These are phyloP conservation scores for Jatropha multifida DNA, from an alignment of 441 rosid genomes.

Conservation along the genomic window DNA sequence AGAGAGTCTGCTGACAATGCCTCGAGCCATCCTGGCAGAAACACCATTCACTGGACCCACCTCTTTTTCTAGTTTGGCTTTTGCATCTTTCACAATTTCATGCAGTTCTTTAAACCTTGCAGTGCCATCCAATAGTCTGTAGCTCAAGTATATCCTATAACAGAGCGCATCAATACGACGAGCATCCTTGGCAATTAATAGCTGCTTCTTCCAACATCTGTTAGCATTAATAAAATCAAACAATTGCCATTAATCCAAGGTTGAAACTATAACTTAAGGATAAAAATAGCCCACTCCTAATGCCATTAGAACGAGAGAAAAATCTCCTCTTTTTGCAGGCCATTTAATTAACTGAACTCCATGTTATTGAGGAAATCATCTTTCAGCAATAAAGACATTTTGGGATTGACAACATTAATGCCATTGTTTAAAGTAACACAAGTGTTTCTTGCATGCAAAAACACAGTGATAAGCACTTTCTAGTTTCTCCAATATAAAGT, in stretches of 20 bases:
- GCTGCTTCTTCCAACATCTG: constrained; percentile 97
- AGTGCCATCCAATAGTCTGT: constrained; percentile 79
- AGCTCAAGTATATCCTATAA: constrained; percentile 82
- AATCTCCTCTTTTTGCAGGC: neutral
- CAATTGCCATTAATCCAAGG: neutral
- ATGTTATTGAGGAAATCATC: neutral
- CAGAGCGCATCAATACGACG: constrained; percentile 84
- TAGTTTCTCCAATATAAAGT: too few species aligned
- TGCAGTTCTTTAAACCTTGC: constrained; percentile 70
- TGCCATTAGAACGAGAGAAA: neutral
- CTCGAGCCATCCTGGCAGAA: constrained; percentile 78
- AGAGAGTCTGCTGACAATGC: constrained; percentile 90
- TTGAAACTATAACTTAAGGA: neutral
- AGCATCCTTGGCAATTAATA: constrained; percentile 82
- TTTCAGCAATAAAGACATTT: neutral
- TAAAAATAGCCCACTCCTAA: neutral
- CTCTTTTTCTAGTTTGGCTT: constrained; percentile 78
- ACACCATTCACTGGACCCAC: constrained; percentile 76
- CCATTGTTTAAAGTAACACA: neutral
- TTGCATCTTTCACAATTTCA: constrained; percentile 67
- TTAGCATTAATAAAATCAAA: constrained; percentile 19
- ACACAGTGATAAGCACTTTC: neutral
- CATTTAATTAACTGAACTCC: neutral
- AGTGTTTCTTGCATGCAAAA: neutral
- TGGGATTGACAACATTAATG: neutral